Base-by-base conservation (phyloP, 805 yeast genomes). In the Citeromyces matritensis region DNA sequence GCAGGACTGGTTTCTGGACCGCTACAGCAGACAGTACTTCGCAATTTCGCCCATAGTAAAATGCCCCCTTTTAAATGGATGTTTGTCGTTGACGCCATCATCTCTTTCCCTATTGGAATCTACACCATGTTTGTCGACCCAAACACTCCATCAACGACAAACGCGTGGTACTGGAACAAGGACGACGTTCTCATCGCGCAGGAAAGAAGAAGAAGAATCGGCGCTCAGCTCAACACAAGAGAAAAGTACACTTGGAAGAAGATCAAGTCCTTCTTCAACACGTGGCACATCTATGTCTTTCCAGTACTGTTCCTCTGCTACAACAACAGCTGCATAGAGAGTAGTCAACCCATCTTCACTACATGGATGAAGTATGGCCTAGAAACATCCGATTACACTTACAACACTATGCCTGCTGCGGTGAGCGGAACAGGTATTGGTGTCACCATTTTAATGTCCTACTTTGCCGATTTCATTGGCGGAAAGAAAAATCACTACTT, bases 51-150 rank as follows among this genome's bases (percentile, higher is more conserved):
- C 31, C 76, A 74, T 13, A 44, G 47, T 31, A 78, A 79, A 1
- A 48, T 66, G 8, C 57, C 59, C 9, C 69, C 79, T 5, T 75
- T 81, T 80, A 57, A 72, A 53, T 74, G 81, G 81, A 65, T 71
- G 43, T 75, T 72, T 41, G 61, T 76, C 29, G 57, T 76, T 35
- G 79, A 73, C 44, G 76, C 75, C 12, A 45, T 68, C 31, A 58
- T 76, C 27, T 65, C 76, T 9, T 40, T 74, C 27, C 66, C 58
- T 1, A 64, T 76, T 27, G 82, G 75, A 3, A n/a, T 74, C 9
- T 36, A 68, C 31, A 80, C 79, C 0, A 57, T 62, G 35, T 68
- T 65, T 43, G 40, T 59, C 42, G 53, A 71, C 36, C 82, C 82
- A 7, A 81, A 79, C 32, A 71, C 77, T 17, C 82, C 82, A 7